phyloP scores from a whole-genome alignment of 495 filamentous ascomycete species.

The Astrocystis sublimbata region DNA sequence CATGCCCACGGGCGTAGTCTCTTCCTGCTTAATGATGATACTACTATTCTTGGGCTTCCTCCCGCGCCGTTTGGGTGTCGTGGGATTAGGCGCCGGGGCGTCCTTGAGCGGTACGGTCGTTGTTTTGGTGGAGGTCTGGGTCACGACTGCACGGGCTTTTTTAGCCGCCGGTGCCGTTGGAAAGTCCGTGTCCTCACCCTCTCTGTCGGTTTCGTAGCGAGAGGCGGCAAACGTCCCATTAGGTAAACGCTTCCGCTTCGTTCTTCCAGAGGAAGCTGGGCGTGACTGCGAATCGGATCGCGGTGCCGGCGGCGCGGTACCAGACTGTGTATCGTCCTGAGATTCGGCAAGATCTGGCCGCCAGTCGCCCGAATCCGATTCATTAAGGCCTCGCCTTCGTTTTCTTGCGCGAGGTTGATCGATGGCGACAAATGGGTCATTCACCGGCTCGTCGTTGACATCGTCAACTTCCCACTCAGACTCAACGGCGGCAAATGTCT shows the following conservation, averaged over 20 bases:
- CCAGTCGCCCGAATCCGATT: constrained; percentile 28
- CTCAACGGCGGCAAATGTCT: constrained; percentile 26
- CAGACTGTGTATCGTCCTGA: constrained; percentile 25
- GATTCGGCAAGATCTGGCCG: constrained; percentile 23
- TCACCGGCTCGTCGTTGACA: constrained; percentile 22
- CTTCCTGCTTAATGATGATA: constrained; percentile 6
- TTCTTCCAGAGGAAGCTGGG: constrained; percentile 6
- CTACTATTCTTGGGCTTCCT: constrained; percentile 31
- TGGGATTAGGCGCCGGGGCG: not conserved
- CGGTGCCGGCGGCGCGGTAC: constrained; percentile 13
- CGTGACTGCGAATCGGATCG: constrained; percentile 17
- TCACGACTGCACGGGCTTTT: constrained; percentile 16
- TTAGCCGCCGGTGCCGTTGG: not conserved
- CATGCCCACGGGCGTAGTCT: constrained; percentile 2
- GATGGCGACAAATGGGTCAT: constrained; percentile 25
- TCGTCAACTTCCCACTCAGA: constrained; percentile 31
- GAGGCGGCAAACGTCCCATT: constrained; percentile 17
- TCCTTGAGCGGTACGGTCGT: constrained; percentile 16
- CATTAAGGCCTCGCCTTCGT: constrained; percentile 24
- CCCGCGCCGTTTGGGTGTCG: constrained; percentile 25
- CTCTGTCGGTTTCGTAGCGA: not conserved
- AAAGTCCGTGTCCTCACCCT: constrained; percentile 5
- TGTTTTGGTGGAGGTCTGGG: constrained; percentile 22
- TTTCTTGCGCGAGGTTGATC: constrained; percentile 22
- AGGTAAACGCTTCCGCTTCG: constrained; percentile 24